These are phyloP conservation scores for Pythium dissotocum DNA, from an alignment of 352 stramenopile genomes.

Conservation along the genomic window DNA sequence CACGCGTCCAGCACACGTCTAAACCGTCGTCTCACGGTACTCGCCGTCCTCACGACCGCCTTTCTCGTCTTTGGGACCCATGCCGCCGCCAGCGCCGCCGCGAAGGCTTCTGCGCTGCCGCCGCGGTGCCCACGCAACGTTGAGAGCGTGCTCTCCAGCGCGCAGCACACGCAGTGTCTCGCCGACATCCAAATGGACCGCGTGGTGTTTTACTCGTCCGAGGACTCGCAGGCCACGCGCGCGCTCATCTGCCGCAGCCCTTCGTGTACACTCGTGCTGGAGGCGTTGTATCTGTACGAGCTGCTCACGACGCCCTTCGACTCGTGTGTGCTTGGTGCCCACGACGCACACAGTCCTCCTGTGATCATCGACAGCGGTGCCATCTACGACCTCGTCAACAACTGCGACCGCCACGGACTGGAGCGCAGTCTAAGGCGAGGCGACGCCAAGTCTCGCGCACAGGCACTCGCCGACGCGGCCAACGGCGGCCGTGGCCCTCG, in stretches of 20 bases:
- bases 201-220: not conserved
- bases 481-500: not conserved
- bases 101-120: not conserved
- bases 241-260: not conserved
- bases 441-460: not conserved
- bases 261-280: not conserved
- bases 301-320: conserved; percentile 7
- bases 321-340: not conserved
- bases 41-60: not conserved
- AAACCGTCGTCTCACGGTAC: not conserved
- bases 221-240: not conserved
- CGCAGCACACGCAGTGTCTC: conserved; percentile 7
- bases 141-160: conserved; percentile 4
- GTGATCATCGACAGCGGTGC: conserved; percentile 1
- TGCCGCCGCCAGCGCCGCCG: too few species aligned
- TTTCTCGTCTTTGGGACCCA: not conserved
- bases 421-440: not conserved
- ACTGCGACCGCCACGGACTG: conserved; percentile 1
- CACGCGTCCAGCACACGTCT: not conserved
- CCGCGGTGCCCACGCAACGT: not conserved
- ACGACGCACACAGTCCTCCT: not conserved
- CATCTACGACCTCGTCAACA: not conserved
- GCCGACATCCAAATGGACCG: not conserved
- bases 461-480: not conserved
- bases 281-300: conserved; percentile 13